Conservation (phyloP, 2,329 filamentous ascomycete genomes). For the Hypoxylon sp. region DNA sequence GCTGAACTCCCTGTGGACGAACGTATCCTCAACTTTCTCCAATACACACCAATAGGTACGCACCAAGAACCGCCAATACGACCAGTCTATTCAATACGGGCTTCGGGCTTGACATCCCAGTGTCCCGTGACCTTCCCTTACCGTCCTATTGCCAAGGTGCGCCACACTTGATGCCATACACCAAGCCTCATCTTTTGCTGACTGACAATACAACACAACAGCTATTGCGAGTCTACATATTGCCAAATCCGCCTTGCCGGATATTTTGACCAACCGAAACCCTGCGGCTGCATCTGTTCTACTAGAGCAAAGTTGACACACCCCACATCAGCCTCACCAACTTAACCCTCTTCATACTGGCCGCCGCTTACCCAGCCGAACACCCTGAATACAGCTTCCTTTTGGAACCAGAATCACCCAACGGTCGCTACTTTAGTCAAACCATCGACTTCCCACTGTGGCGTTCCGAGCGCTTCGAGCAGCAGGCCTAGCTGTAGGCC, state of each 20-base stretch:
- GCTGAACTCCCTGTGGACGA: constrained; percentile 8
- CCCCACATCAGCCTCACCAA: constrained; percentile 34
- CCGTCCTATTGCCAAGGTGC: constrained; percentile 18
- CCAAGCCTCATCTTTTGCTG: constrained; percentile 25
- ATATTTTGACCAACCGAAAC: constrained; percentile 28
- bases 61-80: background rate
- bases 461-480: constrained; percentile 70
- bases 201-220: constrained; percentile 20
- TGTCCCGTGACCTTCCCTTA: constrained; percentile 14
- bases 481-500: constrained; percentile 69
- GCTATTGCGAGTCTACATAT: constrained; percentile 25
- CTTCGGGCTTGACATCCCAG: background rate
- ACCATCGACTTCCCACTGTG: constrained; percentile 60
- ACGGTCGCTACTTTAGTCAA: constrained; percentile 41
- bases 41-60: constrained; percentile 1
- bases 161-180: constrained; percentile 14
- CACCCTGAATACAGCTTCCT: constrained; percentile 5
- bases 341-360: constrained; percentile 21
- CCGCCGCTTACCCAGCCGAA: constrained; percentile 14
- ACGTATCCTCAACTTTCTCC: constrained; percentile 16
- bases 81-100: constrained; percentile 15
- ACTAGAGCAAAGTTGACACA: constrained; percentile 12
- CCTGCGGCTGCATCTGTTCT: constrained; percentile 27
- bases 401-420: constrained; percentile 2
- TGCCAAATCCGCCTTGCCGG: constrained; percentile 36